Evolutionary conservation across 345 rosid species (phyloP), one percentile per base, ranked within the genome.

Genomic region (Populus simonii): DNA sequence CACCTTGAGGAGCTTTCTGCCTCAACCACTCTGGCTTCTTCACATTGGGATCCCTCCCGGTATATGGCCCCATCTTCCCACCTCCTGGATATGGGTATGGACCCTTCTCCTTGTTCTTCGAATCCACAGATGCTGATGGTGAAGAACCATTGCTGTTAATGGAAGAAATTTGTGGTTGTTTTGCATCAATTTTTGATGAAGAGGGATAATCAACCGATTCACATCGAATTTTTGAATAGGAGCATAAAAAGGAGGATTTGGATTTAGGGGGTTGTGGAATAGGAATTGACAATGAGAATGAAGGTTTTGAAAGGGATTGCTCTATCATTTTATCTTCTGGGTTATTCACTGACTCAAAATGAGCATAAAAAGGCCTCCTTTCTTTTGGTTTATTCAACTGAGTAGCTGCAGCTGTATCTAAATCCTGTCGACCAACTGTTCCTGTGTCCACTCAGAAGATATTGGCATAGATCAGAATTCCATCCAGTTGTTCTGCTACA

Each of bases 1-100:
- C 90, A 0, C 98, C 99, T 74, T 91, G 95, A 8, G 97, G 97
- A 41, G 98, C 99, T 80, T 80, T 92, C 87, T 96, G 97, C 83
- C 99, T 84, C 79, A 96, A 73, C 99, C 98, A 96, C 41, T 66
- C 83, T 8, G 99, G 97, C 74, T 91, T 96, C 88, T 91, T 96
- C 82, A 84, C 91, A 68, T 86, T 85, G 27, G 96, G 97, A 81
- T 93, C 97, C 73, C 98, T 90, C 13, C 99, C 95, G 2, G 97
- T 94, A 81, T 79, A 86, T 8, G 93, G 90, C 7, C 94, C 94
- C 90, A 84, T 75, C 79, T 66, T 87, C 41, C 84, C 78, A 76
- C 86, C 88, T n/a, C 63, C 63, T n/a, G 63, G 63, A n/a, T 57
- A 57, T n/a, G 92, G 92, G 84, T 89, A 86, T 3, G 89, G 86